Percentiles rank a stretch among this genome's conserved stretches.
Evolutionary conservation across 331 rosid species (phyloP).

Genomic region (Quercus phellos): DNA sequence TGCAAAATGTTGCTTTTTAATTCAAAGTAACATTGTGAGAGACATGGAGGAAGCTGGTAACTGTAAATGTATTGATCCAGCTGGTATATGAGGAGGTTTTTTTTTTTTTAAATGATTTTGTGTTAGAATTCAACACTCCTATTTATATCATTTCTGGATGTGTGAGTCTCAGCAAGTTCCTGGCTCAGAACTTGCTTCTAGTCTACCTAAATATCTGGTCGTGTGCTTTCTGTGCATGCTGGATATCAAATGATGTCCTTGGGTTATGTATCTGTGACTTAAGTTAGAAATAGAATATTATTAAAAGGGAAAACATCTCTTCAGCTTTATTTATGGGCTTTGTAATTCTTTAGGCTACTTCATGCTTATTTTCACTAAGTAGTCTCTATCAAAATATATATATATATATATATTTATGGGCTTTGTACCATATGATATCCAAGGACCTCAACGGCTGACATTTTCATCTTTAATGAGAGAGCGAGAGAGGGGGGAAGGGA

Average conservation of each 20-base stretch:
- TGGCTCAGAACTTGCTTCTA: background rate
- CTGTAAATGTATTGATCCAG: background rate
- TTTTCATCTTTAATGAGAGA: background rate
- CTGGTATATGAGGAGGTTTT: background rate
- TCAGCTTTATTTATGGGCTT: background rate
- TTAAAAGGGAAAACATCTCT: background rate
- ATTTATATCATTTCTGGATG: background rate
- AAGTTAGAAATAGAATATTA: background rate
- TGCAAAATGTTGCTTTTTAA: background rate
- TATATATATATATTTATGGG: background rate
- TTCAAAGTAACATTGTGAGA: background rate
- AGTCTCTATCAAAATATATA: too few relatives aligned
- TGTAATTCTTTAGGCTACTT: background rate
- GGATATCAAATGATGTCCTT: background rate
- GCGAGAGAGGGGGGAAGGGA: too few relatives aligned
- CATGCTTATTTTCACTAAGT: too few relatives aligned
- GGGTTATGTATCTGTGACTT: background rate
- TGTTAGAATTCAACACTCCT: background rate
- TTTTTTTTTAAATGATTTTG: background rate
- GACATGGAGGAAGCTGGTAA: background rate
- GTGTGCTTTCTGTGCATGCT: background rate
- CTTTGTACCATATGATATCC: background rate
- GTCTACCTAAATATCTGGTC: background rate
- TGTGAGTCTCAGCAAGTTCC: too few relatives aligned
- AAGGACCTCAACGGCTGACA: background rate